Conservation (phyloP, 192 early-diverging fungal species). For the Umbelopsis vinacea region DNA sequence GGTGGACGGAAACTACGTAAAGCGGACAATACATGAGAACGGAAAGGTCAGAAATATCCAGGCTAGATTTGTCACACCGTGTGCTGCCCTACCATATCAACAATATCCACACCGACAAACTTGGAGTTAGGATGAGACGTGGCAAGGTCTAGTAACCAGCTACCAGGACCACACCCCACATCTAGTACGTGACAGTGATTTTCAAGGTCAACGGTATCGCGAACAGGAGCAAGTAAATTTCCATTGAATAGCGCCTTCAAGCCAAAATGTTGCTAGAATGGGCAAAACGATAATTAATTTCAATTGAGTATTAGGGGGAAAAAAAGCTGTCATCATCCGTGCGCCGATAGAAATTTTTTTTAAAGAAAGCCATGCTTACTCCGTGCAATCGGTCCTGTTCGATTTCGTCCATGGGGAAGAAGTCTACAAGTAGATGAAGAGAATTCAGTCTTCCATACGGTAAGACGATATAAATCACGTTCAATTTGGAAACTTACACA, state of each 20-base stretch:
- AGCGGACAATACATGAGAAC: conserved; percentile 6
- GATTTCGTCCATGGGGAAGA: conserved; percentile 9
- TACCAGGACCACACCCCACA: conserved; percentile 33
- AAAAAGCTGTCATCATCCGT: background rate
- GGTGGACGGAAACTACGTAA: conserved; percentile 25
- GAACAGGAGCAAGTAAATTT: conserved; percentile 4
- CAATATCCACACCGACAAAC: conserved; percentile 18
- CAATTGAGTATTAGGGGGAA: background rate
- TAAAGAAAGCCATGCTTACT: background rate
- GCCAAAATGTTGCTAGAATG: conserved; percentile 2
- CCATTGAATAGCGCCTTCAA: conserved; percentile 19
- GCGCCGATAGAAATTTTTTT: conserved; percentile 3
- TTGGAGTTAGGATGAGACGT: background rate
- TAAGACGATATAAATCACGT: background rate
- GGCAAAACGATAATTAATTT: background rate
- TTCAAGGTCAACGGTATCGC: conserved; percentile 15
- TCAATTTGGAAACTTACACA: background rate
- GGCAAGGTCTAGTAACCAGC: conserved; percentile 27
- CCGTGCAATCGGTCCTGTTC: conserved; percentile 18
- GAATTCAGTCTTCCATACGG: background rate
- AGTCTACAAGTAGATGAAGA: background rate
- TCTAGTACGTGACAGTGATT: conserved; percentile 23
- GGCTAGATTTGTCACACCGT: conserved; percentile 21
- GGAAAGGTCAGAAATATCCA: conserved; percentile 11
- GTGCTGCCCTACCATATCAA: background rate